A percentile compares a stretch with the other conserved stretches of the same genome.
Evolutionary conservation across 345 rosid species (phyloP).

Genomic region (Moringa oleifera): DNA sequence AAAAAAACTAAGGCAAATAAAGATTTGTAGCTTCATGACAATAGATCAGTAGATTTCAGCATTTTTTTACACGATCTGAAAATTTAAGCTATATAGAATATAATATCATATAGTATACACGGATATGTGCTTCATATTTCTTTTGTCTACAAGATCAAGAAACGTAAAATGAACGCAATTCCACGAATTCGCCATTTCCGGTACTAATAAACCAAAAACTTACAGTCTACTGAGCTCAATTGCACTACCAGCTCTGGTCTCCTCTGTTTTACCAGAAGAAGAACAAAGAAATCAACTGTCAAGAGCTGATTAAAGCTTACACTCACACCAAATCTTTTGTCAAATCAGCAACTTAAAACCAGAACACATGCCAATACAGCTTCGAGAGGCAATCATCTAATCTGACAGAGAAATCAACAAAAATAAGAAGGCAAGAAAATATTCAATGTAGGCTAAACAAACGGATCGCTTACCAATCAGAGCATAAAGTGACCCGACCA

Average conservation of each 20-base stretch:
- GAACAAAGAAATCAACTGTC: background rate
- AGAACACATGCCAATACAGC: too few species aligned
- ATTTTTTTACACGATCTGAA: background rate
- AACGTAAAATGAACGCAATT: background rate
- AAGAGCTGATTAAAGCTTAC: background rate
- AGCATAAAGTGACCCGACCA: slow-evolving; percentile 10
- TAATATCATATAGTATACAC: too few species aligned
- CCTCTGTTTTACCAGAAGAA: background rate
- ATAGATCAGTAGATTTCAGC: background rate
- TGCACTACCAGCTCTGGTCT: background rate
- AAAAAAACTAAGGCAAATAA: background rate
- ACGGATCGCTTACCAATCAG: slow-evolving; percentile 14
- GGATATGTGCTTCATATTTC: background rate
- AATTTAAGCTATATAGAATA: background rate
- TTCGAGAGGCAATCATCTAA: background rate
- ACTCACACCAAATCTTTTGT: background rate
- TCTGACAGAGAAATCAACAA: background rate
- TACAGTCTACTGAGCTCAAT: background rate
- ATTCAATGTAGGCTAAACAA: background rate
- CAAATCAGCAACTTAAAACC: background rate
- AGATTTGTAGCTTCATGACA: background rate
- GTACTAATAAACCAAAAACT: background rate
- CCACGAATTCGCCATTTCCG: background rate
- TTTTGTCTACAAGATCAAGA: background rate
- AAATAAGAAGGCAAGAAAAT: background rate